Evolutionary conservation across 2,329 filamentous ascomycete species (phyloP), one percentile per base, ranked within the genome.

Genomic region (Nectriaceae sp.): DNA sequence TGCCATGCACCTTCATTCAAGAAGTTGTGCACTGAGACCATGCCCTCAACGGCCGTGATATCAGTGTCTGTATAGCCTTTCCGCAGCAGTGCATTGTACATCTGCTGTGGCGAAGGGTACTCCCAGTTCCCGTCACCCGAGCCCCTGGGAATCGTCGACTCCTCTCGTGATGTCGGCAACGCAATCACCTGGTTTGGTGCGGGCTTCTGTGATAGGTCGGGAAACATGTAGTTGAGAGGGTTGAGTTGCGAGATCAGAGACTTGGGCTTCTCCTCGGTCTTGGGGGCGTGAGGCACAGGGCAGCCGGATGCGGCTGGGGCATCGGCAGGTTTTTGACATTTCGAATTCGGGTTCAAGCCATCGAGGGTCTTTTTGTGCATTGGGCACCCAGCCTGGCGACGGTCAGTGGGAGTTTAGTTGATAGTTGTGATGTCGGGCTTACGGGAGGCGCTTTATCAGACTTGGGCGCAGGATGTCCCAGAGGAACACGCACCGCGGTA

Each of bases 1-100:
- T 83, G 81, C 94, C 94, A 99, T 6, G 94, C 94, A 55, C 94
- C 94, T 70, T 99, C 94, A 68, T 99, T 99, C 50, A 99, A 72
- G 64, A 97, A 97, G 72, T 99, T 99, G 77, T 99, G 94, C 11
- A 97, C 90, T 1, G 90, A 88, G 5, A 99, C 94, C 94, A 99
- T 99, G 64, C 87, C 86, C 71, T 97, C 92, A 13, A 99, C 92
- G 3, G 92, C 91, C 18, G 93, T 94, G 46, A 90, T 83, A 47
- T 96, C 92, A 0, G 94, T 97, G 67, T 97, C 92, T 1, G 88
- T 91, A 71, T 97, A 94, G 49, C 94, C 94, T 72, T 99, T 99
- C 55, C 94, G 87, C 53, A 97, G 75, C 73, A 99, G 87, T 6
- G 94, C 94, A 65, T 99, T 97, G 78, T 97, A 99, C 94, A 99